Conservation (phyloP, 2,329 filamentous ascomycete species). For the Chrysoporthe cubensis region DNA sequence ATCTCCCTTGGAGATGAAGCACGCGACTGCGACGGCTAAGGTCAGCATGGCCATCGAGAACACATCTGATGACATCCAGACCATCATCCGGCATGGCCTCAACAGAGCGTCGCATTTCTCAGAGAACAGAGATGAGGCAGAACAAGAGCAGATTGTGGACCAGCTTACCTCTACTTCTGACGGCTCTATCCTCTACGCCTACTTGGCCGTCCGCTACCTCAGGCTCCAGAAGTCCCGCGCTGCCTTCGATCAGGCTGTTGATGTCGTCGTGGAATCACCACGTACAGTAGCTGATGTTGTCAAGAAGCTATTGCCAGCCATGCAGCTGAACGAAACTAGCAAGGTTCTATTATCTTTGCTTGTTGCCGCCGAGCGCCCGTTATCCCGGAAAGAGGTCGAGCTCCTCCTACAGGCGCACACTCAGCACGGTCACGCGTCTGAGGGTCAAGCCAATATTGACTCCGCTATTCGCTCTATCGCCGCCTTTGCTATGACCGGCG, state of each 20-base stretch:
- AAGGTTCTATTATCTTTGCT: slow-evolving; percentile 7
- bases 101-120: not conserved
- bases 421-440: not conserved
- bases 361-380: slow-evolving; percentile 9
- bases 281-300: not conserved
- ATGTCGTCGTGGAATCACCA: not conserved
- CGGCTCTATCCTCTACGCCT: not conserved
- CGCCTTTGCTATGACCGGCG: slow-evolving; percentile 1
- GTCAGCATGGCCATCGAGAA: slow-evolving; percentile 7
- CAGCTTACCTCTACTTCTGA: slow-evolving; percentile 2
- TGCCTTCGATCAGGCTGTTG: slow-evolving; percentile 2
- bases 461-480: not conserved
- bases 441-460: slow-evolving; percentile 1
- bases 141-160: slow-evolving; percentile 5
- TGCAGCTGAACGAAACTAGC: not conserved
- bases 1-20: not conserved
- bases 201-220: slow-evolving; percentile 2
- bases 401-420: not conserved
- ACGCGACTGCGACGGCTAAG: not conserved
- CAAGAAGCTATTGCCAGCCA: not conserved
- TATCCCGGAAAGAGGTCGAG: slow-evolving; percentile 4
- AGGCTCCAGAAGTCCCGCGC: slow-evolving; percentile 2
- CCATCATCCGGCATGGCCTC: slow-evolving; percentile 7
- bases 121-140: slow-evolving; percentile 3
- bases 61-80: slow-evolving; percentile 8